A percentile compares a stretch with the other conserved stretches of the same genome.
phyloP scores from a whole-genome alignment of 225 moss, liverwort and hornwort species.

The Pseudisothecium myosuroides region DNA sequence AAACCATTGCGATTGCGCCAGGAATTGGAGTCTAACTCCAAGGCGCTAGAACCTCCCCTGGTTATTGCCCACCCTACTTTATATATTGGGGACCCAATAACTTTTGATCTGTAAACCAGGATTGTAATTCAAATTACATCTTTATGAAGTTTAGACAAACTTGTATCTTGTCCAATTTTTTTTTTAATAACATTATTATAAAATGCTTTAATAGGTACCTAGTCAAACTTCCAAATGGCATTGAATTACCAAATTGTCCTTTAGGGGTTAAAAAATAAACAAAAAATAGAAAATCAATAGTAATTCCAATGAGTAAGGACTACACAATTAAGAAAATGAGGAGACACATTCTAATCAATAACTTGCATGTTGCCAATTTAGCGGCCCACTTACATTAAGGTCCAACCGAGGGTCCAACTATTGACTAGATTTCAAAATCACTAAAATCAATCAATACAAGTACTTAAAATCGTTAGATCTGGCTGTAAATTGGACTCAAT shows the following conservation, averaged over 20 bases:
- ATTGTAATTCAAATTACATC: neutral
- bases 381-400: rapidly evolving
- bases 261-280: rapidly evolving
- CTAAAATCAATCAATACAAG: too few species aligned
- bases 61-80: rapidly evolving
- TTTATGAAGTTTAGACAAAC: neutral
- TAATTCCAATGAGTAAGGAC: rapidly evolving
- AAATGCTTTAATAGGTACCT: neutral
- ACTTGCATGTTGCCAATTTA: rapidly evolving
- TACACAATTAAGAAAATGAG: too few species aligned
- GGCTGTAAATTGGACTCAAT: rapidly evolving
- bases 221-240: neutral
- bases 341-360: rapidly evolving
- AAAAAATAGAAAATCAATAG: neutral
- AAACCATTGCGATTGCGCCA: too few species aligned
- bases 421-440: neutral
- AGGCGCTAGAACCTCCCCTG: too few species aligned
- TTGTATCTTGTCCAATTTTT: neutral
- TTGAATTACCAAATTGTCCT: neutral
- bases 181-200: neutral
- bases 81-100: neutral
- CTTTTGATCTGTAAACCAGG: rapidly evolving
- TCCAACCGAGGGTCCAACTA: rapidly evolving
- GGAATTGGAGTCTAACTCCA: too few species aligned
- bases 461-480: neutral